Base-by-base conservation (phyloP, 169 alveolate species). In the Eimeria acervulina region DNA sequence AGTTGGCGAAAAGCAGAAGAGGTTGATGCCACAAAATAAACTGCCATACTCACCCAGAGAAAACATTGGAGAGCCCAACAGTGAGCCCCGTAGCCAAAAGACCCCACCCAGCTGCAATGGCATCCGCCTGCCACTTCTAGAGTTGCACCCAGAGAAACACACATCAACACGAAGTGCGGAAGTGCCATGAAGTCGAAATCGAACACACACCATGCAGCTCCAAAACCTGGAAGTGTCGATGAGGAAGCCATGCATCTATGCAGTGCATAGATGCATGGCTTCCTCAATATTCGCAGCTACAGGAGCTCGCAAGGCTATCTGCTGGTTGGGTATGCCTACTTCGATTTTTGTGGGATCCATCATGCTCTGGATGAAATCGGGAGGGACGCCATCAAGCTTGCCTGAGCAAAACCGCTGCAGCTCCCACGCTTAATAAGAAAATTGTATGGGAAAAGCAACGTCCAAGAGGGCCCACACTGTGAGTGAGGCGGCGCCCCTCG, bases 31-130 rank as follows among this genome's bases (percentile, higher is more conserved):
- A 10, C 44, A 72, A 15, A 51, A 96, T 66, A 74, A 96, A 80
- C 28, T 59, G 76, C 17, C 52, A 31, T 28, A 33, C 91, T 51
- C 23, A 98, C 99, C 99, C 99, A 97, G 99, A 99, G 96, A 98
- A 98, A 63, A 99, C 98, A 97, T 99, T 99, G 26, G 99, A 99
- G 63, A 99, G 95, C 88, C 99, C 99, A n/a, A 99, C 99, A 19
- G 99, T 98, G 72, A 99, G 96, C 36, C 99, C 99, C 52, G 99
- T 98, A 76, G 99, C 98, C 96, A 99, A 98, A 95, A 99, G 97
- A 68, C 99, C 99, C 98, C 98, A 99, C 7, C 99, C 99, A 94
- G 89, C 97, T 52, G 93, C 98, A 98, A 90, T 63, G 72, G 96
- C 96, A 36, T 91, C 87, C 13, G 94, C 78, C 72, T 97, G 81